phyloP scores from a whole-genome alignment of 2,329 filamentous ascomycete species.

The Talaromyces sp. region DNA sequence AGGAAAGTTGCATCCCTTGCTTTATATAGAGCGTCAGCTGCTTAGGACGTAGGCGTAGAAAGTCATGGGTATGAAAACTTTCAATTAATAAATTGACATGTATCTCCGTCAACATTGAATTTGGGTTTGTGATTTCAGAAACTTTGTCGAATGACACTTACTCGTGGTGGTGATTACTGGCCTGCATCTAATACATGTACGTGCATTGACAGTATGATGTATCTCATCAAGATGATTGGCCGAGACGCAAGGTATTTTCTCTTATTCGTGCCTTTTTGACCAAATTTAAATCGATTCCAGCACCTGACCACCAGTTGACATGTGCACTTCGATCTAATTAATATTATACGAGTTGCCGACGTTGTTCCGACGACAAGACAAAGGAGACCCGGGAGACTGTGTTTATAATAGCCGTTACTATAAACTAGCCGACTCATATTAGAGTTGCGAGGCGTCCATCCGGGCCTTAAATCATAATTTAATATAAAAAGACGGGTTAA shows the following conservation, averaged over 20 bases:
- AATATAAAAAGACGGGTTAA: neutral
- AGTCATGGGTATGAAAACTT: neutral
- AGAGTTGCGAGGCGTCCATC: neutral
- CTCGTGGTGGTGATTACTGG: neutral
- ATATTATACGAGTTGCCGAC: neutral
- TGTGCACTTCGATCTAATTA: neutral
- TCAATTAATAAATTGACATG: neutral
- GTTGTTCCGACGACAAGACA: too few species aligned
- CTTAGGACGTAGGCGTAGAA: neutral
- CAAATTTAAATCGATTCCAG: too few species aligned
- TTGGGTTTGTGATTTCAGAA: neutral
- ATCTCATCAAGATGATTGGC: neutral
- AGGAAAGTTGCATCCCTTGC: neutral
- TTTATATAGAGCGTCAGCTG: neutral
- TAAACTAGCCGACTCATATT: neutral
- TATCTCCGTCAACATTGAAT: too few species aligned
- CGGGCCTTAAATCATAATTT: neutral
- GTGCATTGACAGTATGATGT: neutral
- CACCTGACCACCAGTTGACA: neutral
- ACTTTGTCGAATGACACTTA: neutral
- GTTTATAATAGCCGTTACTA: neutral
- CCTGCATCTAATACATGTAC: neutral
- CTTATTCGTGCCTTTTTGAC: neutral
- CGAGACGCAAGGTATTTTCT: neutral
- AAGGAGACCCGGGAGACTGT: too few species aligned